Base-by-base conservation (phyloP, 2,329 filamentous ascomycete species). In the Pyrenochaeta sp. region DNA sequence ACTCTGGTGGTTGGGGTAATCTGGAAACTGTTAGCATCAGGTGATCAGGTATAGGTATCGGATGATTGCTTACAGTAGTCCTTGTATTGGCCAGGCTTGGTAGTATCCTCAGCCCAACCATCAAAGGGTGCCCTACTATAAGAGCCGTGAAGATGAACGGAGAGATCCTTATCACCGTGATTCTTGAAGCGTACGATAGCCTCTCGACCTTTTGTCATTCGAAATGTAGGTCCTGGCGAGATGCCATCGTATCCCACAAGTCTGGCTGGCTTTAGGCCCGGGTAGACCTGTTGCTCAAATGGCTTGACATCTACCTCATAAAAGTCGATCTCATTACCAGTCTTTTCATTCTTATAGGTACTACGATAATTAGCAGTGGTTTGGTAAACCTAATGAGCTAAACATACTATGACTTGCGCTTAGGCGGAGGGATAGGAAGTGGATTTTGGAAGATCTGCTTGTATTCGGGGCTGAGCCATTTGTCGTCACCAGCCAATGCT, bases 91-190 rank as follows among this genome's bases (percentile, higher is more conserved):
- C 82, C 81, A 0, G 77, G 75, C 3, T 75, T 60, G 2, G 82
- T 83, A 7, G 77, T 70, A 58, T 87, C 84, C 45, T 82, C 79
- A 2, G 83, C 83, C 83, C 83, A 86, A 0, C 83, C 83, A 63
- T 83, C 82, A 44, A 79, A 82, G 3, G 79, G 76, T 12, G 79
- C 73, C 43, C 78, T 72, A 40, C 64, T 68, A 39, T 79, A 82
- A 2, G 81, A 84, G 2, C 84, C 83, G 60, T 86, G 84, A 21
- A 86, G 76, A 70, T 86, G 84, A 15, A 85, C 79, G 1, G 81
- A 79, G 37, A 78, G 79, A n/a, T 78, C 75, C 7, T 71, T 68
- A 10, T 71, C 66, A 3, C 76, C 79, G n/a, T 81, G 78, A 68
- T 86, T 86, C 59, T 82, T 75, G 59, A 85, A 81, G 18, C 84